Evolutionary conservation across 306 rosid genomes (phyloP).

Genomic region (Trifolium repens): DNA sequence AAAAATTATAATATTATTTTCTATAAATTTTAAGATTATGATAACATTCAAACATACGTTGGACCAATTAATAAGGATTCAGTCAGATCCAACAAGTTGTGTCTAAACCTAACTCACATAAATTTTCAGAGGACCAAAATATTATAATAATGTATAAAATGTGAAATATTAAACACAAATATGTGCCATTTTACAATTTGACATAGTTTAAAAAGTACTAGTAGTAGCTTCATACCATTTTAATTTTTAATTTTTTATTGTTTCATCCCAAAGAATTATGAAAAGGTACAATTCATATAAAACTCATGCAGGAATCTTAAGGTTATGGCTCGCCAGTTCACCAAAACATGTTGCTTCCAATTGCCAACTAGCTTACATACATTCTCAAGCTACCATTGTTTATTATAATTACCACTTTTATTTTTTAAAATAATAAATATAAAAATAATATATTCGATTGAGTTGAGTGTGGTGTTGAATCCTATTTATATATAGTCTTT

Average conservation of each 20-base stretch:
- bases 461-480: too few species aligned
- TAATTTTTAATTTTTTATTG: background rate
- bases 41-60: too few species aligned
- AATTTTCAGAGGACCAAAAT: background rate
- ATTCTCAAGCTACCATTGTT: background rate
- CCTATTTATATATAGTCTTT: too few species aligned
- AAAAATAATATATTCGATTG: too few species aligned
- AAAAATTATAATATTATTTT: too few species aligned
- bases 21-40: too few species aligned
- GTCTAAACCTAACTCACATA: background rate
- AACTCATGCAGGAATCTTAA: background rate
- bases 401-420: background rate
- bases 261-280: conserved; percentile 15
- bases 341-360: background rate
- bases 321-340: conserved; percentile 4
- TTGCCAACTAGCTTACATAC: background rate
- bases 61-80: too few species aligned
- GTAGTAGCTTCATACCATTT: background rate
- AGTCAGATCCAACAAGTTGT: background rate
- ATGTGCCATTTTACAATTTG: conserved; percentile 26
- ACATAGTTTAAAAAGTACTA: background rate
- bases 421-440: background rate
- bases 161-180: background rate
- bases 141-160: conserved; percentile 1
- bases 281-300: conserved; percentile 13